Conservation (phyloP, 2,329 filamentous ascomycete genomes). For the Ambrosiella cleistominuta region DNA sequence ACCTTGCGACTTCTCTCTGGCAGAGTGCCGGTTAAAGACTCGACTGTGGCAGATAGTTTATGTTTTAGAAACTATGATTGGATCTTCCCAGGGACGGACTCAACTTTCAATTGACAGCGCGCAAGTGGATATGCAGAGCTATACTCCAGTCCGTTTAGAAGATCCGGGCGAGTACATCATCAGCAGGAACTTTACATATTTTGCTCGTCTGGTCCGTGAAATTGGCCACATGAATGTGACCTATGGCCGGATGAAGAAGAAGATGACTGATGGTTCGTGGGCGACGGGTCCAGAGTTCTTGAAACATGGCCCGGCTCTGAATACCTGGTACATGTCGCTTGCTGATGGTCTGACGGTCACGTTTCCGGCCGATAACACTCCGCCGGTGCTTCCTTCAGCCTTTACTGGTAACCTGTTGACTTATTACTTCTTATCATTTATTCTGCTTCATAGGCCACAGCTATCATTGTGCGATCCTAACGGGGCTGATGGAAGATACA, state of each 20-base stretch:
- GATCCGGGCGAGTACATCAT: slow-evolving; percentile 60
- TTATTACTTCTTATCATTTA: slow-evolving; percentile 71
- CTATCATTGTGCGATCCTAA: slow-evolving; percentile 61
- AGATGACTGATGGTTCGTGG: slow-evolving; percentile 51
- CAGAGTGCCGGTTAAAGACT: slow-evolving; percentile 70
- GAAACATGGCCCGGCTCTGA: slow-evolving; percentile 59
- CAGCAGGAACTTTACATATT: slow-evolving; percentile 71
- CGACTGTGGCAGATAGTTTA: slow-evolving; percentile 83
- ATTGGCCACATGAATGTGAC: slow-evolving; percentile 60
- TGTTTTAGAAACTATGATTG: slow-evolving; percentile 78
- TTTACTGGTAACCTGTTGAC: slow-evolving; percentile 80
- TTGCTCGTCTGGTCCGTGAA: slow-evolving; percentile 59
- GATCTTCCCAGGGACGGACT: slow-evolving; percentile 71
- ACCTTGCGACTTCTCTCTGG: slow-evolving; percentile 47
- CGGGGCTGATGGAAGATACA: slow-evolving; percentile 58
- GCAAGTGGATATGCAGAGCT: slow-evolving; percentile 56
- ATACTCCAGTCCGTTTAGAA: slow-evolving; percentile 43
- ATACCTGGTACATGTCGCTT: slow-evolving; percentile 57
- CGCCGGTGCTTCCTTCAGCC: slow-evolving; percentile 71
- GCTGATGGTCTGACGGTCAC: slow-evolving; percentile 61
- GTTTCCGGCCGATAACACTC: slow-evolving; percentile 60
- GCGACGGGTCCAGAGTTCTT: slow-evolving; percentile 70
- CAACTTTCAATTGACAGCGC: slow-evolving; percentile 62
- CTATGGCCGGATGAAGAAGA: slow-evolving; percentile 56
- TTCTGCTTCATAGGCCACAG: slow-evolving; percentile 78